phyloP scores from a whole-genome alignment of 2,329 filamentous ascomycete genomes.

The Ascochyta rabiei region DNA sequence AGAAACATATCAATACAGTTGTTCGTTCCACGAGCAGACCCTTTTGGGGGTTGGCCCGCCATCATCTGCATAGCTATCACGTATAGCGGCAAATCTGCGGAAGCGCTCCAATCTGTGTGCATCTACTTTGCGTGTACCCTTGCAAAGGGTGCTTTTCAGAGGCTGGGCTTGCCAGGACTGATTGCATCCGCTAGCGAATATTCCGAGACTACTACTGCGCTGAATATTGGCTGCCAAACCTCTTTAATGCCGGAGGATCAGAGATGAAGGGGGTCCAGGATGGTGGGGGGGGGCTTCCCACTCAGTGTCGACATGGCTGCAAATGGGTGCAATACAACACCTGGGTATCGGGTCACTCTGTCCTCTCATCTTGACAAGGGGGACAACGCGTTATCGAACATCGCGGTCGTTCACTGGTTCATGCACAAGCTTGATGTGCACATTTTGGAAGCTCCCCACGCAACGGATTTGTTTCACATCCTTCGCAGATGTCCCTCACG shows the following conservation, averaged over 20 bases:
- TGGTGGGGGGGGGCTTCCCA: conserved; percentile 2
- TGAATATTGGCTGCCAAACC: conserved; percentile 26
- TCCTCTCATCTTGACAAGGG: background rate
- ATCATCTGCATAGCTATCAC: conserved; percentile 22
- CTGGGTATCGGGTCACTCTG: conserved; percentile 1
- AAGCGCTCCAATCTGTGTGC: conserved; percentile 13
- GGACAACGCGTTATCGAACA: background rate
- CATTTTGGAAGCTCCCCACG: background rate
- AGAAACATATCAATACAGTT: conserved; percentile 1
- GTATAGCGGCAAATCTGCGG: conserved; percentile 16
- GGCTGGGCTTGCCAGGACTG: conserved; percentile 5
- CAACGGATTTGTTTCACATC: background rate
- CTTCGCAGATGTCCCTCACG: background rate
- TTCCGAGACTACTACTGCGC: conserved; percentile 33
- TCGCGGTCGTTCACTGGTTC: background rate
- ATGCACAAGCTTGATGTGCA: background rate
- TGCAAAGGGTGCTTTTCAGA: background rate
- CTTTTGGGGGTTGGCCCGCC: conserved; percentile 10
- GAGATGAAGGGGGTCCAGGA: background rate
- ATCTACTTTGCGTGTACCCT: conserved; percentile 6
- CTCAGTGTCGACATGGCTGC: conserved; percentile 1
- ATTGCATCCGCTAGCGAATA: conserved; percentile 21
- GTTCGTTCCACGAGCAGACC: background rate
- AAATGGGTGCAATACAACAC: background rate
- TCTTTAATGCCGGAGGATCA: conserved; percentile 12